Conservation (phyloP, 2,329 filamentous ascomycete species). For the Pezicula carpinea region DNA sequence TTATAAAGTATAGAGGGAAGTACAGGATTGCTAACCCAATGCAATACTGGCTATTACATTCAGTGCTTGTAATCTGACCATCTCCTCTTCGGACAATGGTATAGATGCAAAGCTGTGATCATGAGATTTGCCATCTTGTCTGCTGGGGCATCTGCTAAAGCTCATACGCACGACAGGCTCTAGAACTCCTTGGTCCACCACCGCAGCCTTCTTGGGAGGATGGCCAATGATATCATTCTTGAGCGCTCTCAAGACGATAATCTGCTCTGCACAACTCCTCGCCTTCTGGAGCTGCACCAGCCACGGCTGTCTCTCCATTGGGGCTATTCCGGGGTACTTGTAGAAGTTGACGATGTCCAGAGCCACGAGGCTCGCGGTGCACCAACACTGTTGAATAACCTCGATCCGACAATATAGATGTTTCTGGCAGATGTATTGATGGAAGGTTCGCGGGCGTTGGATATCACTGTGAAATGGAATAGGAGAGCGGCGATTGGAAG, state of each 20-base stretch:
- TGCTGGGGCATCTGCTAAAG: conserved; percentile 31
- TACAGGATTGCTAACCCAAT: conserved; percentile 55
- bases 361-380: background rate
- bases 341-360: background rate
- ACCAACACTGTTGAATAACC: background rate
- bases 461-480: too few relatives aligned
- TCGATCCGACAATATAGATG: background rate
- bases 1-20: background rate
- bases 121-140: conserved; percentile 43
- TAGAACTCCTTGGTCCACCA: conserved; percentile 66
- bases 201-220: conserved; percentile 77
- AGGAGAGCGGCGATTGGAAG: too few relatives aligned
- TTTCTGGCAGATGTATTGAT: too few relatives aligned
- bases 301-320: conserved; percentile 39
- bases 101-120: conserved; percentile 34
- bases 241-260: conserved; percentile 61
- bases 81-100: conserved; percentile 57
- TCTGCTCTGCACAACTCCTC: conserved; percentile 45
- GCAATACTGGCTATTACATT: conserved; percentile 83
- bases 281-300: conserved; percentile 54
- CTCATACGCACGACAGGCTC: conserved; percentile 54
- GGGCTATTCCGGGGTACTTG: background rate
- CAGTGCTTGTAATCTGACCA: conserved; percentile 70
- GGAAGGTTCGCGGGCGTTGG: too few relatives aligned
- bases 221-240: conserved; percentile 92